A percentile compares a stretch with the other conserved stretches of the same genome.
Evolutionary conservation across 2,329 filamentous ascomycete genomes (phyloP).

Genomic region (Aschersonia sp.): DNA sequence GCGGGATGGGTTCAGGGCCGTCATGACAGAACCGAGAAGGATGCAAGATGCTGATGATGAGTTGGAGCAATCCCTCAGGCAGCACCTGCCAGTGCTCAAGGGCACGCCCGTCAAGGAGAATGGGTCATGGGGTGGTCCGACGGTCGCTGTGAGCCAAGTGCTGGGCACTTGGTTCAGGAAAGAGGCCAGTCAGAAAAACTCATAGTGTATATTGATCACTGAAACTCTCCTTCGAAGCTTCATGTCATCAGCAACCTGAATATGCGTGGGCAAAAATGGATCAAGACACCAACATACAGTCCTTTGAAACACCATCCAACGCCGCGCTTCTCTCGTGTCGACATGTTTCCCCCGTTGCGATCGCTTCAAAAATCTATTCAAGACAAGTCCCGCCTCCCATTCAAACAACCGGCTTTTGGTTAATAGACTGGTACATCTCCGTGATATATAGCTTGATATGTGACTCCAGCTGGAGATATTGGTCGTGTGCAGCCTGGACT

Average conservation of each 20-base stretch:
- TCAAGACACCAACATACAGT: neutral
- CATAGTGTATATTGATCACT: neutral
- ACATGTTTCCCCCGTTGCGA: too few species aligned
- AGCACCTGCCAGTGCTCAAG: slow-evolving; percentile 47
- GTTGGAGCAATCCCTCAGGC: slow-evolving; percentile 26
- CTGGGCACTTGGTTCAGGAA: slow-evolving; percentile 48
- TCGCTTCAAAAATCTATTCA: too few species aligned
- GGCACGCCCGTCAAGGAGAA: slow-evolving; percentile 36
- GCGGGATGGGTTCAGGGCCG: slow-evolving; percentile 25
- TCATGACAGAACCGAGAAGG: slow-evolving; percentile 30
- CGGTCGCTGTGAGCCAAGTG: slow-evolving; percentile 40
- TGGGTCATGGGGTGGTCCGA: slow-evolving; percentile 40
- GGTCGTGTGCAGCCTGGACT: slow-evolving; percentile 76
- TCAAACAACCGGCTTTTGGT: neutral
- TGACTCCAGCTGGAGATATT: slow-evolving; percentile 94
- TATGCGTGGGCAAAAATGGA: neutral
- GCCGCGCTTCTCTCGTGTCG: slow-evolving; percentile 12
- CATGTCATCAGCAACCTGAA: neutral
- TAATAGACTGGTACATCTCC: slow-evolving; percentile 88
- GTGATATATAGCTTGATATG: slow-evolving; percentile 97
- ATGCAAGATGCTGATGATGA: slow-evolving; percentile 13
- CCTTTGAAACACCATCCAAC: slow-evolving; percentile 10
- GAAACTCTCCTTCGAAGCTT: too few species aligned
- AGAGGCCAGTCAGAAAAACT: neutral
- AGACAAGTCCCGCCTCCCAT: too few species aligned